A percentile compares a stretch with the other conserved stretches of the same genome.
Evolutionary conservation across 805 yeast genomes (phyloP).

Genomic region (Metschnikowia drakensbergensis): DNA sequence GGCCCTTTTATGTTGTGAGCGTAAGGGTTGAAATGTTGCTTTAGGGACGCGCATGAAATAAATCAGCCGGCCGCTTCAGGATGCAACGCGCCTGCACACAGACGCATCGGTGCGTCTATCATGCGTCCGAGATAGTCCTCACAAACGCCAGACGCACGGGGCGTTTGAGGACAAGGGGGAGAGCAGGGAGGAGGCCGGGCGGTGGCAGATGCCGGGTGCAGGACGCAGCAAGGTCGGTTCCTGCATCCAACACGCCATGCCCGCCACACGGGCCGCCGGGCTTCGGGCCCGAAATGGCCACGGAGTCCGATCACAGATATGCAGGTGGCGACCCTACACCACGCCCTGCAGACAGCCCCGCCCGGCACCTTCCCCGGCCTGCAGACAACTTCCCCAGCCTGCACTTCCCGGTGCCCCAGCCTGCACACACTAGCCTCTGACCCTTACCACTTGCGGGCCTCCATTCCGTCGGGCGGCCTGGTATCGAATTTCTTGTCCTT

Average conservation of each 20-base stretch:
- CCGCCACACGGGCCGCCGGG: too few species aligned
- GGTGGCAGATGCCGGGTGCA: too few species aligned
- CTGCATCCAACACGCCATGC: too few species aligned
- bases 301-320: too few species aligned
- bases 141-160: conserved; percentile 1
- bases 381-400: too few species aligned
- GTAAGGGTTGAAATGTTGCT: conserved; percentile 2
- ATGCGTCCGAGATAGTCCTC: conserved; percentile 3
- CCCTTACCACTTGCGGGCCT: conserved; percentile 48
- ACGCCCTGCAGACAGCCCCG: too few species aligned
- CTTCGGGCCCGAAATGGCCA: too few species aligned
- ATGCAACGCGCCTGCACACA: conserved; percentile 2
- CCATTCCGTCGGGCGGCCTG: conserved; percentile 73
- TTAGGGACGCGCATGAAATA: conserved; percentile 6
- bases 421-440: too few species aligned
- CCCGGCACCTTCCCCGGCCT: too few species aligned
- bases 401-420: too few species aligned
- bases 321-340: too few species aligned
- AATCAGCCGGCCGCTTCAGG: not conserved
- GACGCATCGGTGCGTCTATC: conserved; percentile 5
- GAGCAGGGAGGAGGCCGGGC: not conserved
- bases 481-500: conserved; percentile 58
- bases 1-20: not conserved
- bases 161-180: not conserved
- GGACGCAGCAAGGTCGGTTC: too few species aligned